Evolutionary conservation across 2,329 filamentous ascomycete species (phyloP).

Genomic region (Fusarium multiceps): DNA sequence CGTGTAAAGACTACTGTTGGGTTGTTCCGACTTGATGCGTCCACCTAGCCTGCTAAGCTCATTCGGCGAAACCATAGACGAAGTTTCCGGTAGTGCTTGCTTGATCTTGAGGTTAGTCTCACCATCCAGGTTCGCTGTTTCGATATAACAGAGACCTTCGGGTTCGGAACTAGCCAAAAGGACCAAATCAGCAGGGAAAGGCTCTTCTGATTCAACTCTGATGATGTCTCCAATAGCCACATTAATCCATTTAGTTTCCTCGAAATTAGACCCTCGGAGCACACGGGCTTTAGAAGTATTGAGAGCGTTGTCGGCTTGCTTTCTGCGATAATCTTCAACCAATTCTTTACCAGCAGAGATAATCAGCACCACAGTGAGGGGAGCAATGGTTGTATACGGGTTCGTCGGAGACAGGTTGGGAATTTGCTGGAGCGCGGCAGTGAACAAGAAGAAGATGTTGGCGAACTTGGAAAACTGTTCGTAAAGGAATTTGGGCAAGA

Average conservation of each 20-base stretch:
- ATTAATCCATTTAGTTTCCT: conserved; percentile 92
- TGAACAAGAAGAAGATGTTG: conserved; percentile 99
- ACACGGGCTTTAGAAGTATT: conserved; percentile 90
- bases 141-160: conserved; percentile 97
- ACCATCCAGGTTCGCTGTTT: conserved; percentile 96
- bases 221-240: conserved; percentile 93
- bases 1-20: conserved; percentile 97
- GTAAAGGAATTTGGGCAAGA: conserved; percentile 95
- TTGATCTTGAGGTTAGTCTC: conserved; percentile 99
- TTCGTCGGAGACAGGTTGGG: conserved; percentile 95
- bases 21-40: conserved; percentile 91
- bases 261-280: conserved; percentile 83
- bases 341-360: conserved; percentile 97
- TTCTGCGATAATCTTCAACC: conserved; percentile 92
- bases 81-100: conserved; percentile 93
- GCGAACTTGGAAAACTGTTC: conserved; percentile 99
- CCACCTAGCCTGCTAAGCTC: conserved; percentile 89
- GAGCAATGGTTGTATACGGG: conserved; percentile 93
- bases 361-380: conserved; percentile 86
- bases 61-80: conserved; percentile 83
- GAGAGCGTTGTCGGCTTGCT: conserved; percentile 84
- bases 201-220: conserved; percentile 91
- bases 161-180: conserved; percentile 95
- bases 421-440: conserved; percentile 92
- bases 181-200: conserved; percentile 94